Percentiles rank a stretch among this genome's conserved stretches.
Evolutionary conservation across 2,329 filamentous ascomycete species (phyloP).

Genomic region (Sporothrix euskadiensis): DNA sequence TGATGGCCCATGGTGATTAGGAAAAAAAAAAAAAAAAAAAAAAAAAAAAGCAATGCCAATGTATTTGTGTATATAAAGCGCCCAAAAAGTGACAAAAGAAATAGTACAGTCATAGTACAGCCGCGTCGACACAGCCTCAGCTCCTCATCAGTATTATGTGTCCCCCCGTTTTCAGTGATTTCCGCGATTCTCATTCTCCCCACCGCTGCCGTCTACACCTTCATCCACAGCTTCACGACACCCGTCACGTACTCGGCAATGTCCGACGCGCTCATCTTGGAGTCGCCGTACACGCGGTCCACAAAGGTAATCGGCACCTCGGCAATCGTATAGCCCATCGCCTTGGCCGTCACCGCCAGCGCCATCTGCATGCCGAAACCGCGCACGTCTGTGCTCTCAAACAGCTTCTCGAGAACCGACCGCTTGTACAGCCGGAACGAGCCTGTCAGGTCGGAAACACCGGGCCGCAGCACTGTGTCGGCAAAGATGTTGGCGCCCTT

Average conservation of each 20-base stretch:
- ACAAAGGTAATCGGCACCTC: constrained; percentile 98
- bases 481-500: constrained; percentile 93
- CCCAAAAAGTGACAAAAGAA: constrained; percentile 21
- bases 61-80: constrained; percentile 21
- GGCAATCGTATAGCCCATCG: constrained; percentile 88
- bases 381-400: constrained; percentile 87
- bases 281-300: constrained; percentile 87
- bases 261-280: constrained; percentile 90
- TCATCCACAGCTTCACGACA: constrained; percentile 74
- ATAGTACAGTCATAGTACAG: background rate
- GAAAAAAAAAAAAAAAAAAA: background rate
- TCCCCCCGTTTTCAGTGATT: background rate
- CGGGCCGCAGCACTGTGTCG: constrained; percentile 87
- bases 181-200: background rate
- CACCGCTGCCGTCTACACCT: constrained; percentile 55
- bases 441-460: constrained; percentile 93
- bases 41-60: constrained; percentile 6
- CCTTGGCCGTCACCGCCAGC: constrained; percentile 97
- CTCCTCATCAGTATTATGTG: background rate
- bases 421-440: constrained; percentile 96
- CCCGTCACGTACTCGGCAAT: constrained; percentile 96
- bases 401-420: constrained; percentile 83
- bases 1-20: constrained; percentile 39
- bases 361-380: constrained; percentile 99
- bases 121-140: background rate